These are phyloP conservation scores for Balamuthia mandrillaris DNA, from an alignment of 208 protist genomes.

Conservation along the genomic window DNA sequence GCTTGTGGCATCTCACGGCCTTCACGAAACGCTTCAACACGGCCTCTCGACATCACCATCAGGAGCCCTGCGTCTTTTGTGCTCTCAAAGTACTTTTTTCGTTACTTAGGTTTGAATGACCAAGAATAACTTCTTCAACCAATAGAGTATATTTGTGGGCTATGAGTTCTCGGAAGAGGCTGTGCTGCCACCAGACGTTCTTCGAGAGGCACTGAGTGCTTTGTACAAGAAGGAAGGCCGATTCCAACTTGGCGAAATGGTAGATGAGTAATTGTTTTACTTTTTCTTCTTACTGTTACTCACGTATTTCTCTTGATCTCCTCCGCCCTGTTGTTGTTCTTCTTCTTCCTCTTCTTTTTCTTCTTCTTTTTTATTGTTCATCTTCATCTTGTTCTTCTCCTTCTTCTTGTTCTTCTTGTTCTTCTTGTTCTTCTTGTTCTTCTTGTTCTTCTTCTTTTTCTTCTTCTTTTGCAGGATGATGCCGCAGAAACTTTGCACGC, in stretches of 20 bases:
- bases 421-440: background rate
- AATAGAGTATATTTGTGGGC: background rate
- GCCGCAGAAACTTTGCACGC: background rate
- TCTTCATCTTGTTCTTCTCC: background rate
- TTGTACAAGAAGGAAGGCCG: background rate
- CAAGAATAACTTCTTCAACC: background rate
- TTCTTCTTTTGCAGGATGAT: background rate
- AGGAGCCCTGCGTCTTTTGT: conserved; percentile 1
- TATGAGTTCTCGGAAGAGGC: conserved; percentile 14
- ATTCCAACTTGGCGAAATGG: conserved; percentile 4
- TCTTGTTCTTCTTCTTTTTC: background rate
- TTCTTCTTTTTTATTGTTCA: no score
- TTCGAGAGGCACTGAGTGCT: background rate
- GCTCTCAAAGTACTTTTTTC: background rate
- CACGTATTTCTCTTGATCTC: no score
- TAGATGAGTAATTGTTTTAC: no score
- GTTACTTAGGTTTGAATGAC: background rate
- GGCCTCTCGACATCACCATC: background rate
- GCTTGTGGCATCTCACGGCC: conserved; percentile 35
- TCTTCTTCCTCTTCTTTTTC: no score
- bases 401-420: background rate
- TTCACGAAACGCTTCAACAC: background rate
- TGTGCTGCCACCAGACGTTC: background rate
- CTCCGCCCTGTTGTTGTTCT: no score
- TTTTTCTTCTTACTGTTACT: no score